phyloP scores from a whole-genome alignment of 2,329 filamentous ascomycete genomes.

The Xylariomycetidae sp. region DNA sequence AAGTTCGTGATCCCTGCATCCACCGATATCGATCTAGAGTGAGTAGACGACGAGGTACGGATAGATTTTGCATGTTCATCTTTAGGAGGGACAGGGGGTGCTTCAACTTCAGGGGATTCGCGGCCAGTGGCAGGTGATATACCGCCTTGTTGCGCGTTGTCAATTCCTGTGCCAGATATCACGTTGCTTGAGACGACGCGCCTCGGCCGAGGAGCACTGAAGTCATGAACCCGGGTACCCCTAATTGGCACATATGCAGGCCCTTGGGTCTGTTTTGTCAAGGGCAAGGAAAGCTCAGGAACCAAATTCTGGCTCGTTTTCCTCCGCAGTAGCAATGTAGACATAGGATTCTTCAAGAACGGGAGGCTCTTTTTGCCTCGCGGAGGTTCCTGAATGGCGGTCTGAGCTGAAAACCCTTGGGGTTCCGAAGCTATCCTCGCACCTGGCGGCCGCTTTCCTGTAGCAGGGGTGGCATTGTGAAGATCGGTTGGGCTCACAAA shows the following conservation, averaged over 20 bases:
- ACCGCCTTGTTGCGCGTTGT: conserved; percentile 17
- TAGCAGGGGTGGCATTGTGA: conserved; percentile 31
- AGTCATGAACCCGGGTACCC: conserved; percentile 61
- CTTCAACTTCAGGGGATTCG: conserved; percentile 12
- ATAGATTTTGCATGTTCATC: conserved; percentile 25
- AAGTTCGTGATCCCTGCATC: conserved; percentile 18
- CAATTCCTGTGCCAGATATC: conserved; percentile 10
- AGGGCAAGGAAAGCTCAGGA: conserved; percentile 39
- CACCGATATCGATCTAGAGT: conserved; percentile 28
- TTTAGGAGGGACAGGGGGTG: conserved; percentile 37
- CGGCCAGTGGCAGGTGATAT: conserved; percentile 14
- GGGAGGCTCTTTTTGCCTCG: conserved; percentile 51
- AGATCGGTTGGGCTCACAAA: conserved; percentile 48
- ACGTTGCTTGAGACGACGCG: conserved; percentile 31
- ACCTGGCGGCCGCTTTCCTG: conserved; percentile 39
- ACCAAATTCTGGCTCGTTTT: conserved; percentile 47
- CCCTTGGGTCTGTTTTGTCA: conserved; percentile 36
- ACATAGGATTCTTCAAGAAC: conserved; percentile 57
- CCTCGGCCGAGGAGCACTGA: conserved; percentile 54
- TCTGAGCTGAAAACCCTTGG: conserved; percentile 24
- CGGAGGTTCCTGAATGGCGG: conserved; percentile 32
- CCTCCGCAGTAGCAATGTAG: conserved; percentile 52
- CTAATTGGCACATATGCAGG: conserved; percentile 57
- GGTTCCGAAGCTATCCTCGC: conserved; percentile 36
- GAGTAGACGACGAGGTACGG: conserved; percentile 26